Evolutionary conservation across 1,139 yeast genomes (phyloP), one percentile per base, ranked within the genome.

Genomic region (Taphrina pruni): DNA sequence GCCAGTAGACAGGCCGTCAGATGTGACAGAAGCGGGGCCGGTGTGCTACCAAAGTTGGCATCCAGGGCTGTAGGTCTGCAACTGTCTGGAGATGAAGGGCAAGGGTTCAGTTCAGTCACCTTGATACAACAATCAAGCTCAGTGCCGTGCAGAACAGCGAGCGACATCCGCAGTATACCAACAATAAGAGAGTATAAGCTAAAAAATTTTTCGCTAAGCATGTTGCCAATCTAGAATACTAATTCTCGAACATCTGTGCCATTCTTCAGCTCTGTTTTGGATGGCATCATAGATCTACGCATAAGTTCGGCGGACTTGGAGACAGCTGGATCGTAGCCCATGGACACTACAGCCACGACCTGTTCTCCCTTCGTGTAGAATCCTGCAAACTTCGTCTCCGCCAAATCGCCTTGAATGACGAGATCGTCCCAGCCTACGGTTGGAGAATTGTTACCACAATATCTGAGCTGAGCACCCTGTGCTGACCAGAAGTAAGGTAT

Each of bases 401-500:
- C 55, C 46, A 69, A 48, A 4, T 60, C 54, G 21, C 71, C 71
- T 46, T 70, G 70, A 14, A 68, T 55, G 11, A 70, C 66, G 36
- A 70, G 36, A 17, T 68, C 70, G 39, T 70, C 71, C 62, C 61
- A 70, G 64, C 71, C 71, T 17, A 56, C 67, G 11, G 71, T 43
- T 7, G 67, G 67, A 11, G 61, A 55, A n/a, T 61, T 68, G 62
- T 60, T 70, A 17, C 72, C 72, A 36, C 71, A 69, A 50, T 69
- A 70, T n/a, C 72, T 66, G 8, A 70, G 39, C 51, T 70, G 72
- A 12, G 60, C 70, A 11, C 72, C 71, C 41, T 69, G 71, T 1
- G 72, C 72, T 35, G 72, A 68, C 72, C 72, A 70, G 65, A 70
- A 70, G 66, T 60, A 64, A 12, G 72, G 72, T 14, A 65, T 61